Conservation (phyloP, 108 stramenopile genomes). For the Discostella stelligeroides region DNA sequence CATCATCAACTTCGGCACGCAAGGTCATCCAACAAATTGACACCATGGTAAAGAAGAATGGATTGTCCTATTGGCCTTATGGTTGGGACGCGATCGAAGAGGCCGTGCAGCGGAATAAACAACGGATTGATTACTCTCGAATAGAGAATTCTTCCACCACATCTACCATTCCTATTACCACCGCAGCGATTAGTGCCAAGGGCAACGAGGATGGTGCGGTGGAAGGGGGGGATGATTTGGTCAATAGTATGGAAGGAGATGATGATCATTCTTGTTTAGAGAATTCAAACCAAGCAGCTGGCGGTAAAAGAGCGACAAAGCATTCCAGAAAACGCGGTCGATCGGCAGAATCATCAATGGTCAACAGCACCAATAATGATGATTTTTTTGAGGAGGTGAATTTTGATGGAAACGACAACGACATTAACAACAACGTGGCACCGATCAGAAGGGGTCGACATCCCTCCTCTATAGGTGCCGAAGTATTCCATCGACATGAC, state of each 20-base stretch:
- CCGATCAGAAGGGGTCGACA: constrained; percentile 12
- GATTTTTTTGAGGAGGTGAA: neutral
- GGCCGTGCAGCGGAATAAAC: constrained; percentile 28
- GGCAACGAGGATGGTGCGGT: neutral
- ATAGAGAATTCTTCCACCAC: neutral
- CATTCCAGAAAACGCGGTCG: too few species aligned
- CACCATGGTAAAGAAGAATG: constrained; percentile 10
- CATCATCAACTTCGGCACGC: constrained; percentile 17
- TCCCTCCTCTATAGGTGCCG: constrained; percentile 28
- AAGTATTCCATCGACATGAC: constrained; percentile 15
- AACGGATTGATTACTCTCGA: constrained; percentile 22
- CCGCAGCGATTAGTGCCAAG: neutral
- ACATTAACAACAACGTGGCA: neutral
- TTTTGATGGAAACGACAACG: neutral
- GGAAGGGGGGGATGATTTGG: neutral
- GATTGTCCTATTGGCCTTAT: constrained; percentile 21
- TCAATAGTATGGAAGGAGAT: neutral
- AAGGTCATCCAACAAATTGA: constrained; percentile 38
- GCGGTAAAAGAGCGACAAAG: neutral
- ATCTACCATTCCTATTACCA: neutral
- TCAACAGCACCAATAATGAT: neutral
- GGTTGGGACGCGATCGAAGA: constrained; percentile 47
- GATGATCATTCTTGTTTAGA: neutral
- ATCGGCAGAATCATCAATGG: too few species aligned
- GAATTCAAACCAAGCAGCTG: too few species aligned